Evolutionary conservation across 208 protist genomes (phyloP).

Genomic region (Leishmania aethiopica): DNA sequence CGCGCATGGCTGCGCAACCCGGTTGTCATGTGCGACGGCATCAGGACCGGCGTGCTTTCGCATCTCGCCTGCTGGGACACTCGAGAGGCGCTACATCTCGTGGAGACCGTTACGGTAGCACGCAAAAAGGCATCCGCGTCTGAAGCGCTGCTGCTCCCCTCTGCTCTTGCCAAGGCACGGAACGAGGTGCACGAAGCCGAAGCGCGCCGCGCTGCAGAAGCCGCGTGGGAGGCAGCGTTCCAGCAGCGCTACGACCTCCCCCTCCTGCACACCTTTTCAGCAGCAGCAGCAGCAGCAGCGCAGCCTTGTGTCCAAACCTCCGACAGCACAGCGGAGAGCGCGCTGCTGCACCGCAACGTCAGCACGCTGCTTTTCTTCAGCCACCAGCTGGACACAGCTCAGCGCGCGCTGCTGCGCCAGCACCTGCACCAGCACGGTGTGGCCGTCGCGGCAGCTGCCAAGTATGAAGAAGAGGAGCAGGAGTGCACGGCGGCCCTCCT

Average conservation of each 20-base stretch:
- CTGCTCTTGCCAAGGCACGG: constrained; percentile 6
- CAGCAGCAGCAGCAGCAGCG: background rate
- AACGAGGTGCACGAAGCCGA: constrained; percentile 15
- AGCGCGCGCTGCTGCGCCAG: constrained; percentile 12
- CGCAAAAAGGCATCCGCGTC: background rate
- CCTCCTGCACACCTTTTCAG: background rate
- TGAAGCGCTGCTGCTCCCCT: constrained; percentile 5
- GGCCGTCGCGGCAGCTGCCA: constrained; percentile 4
- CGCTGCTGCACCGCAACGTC: constrained; percentile 23
- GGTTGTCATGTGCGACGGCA: constrained; percentile 22
- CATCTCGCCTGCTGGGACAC: constrained; percentile 34
- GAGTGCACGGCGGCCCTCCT: constrained; percentile 30
- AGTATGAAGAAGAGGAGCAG: constrained; percentile 24
- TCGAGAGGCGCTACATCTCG: constrained; percentile 14
- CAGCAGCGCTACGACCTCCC: constrained; percentile 21
- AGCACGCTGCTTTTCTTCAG: constrained; percentile 31
- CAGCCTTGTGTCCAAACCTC: background rate
- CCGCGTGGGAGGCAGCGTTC: constrained; percentile 12
- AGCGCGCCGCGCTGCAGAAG: constrained; percentile 20
- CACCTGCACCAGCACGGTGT: constrained; percentile 21
- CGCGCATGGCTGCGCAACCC: constrained; percentile 27
- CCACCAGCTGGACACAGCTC: constrained; percentile 6
- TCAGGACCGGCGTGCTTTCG: constrained; percentile 11
- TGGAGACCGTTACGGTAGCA: background rate
- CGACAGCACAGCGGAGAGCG: background rate